A percentile compares a stretch with the other conserved stretches of the same genome.
Evolutionary conservation across 108 stramenopile species (phyloP).

Genomic region (Conticribra guillardii): DNA sequence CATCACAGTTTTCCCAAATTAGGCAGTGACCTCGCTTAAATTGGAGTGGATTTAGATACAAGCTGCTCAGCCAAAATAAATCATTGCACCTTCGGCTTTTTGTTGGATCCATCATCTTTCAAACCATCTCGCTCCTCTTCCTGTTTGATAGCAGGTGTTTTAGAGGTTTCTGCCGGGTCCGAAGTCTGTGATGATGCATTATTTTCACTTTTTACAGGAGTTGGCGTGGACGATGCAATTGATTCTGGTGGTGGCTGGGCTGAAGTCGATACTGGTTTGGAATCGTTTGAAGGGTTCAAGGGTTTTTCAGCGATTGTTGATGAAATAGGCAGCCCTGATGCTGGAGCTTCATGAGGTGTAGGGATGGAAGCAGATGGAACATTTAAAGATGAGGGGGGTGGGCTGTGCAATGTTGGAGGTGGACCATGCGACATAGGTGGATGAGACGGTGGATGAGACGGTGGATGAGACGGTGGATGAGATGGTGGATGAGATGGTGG

Average conservation of each 20-base stretch:
- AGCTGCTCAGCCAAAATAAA: neutral
- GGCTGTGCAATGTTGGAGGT: too few relatives aligned
- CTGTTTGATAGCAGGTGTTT: neutral
- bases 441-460: neutral
- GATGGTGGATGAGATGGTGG: neutral
- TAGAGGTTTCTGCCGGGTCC: neutral
- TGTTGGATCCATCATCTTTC: neutral
- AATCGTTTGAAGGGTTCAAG: neutral
- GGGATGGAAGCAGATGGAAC: too few relatives aligned
- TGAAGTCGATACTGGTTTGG: neutral
- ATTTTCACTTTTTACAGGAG: too few relatives aligned
- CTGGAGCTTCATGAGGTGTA: neutral
- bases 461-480: neutral
- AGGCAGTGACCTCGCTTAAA: too few relatives aligned
- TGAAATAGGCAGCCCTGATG: too few relatives aligned
- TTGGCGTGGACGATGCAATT: too few relatives aligned
- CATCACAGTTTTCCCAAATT: too few relatives aligned
- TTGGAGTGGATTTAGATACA: too few relatives aligned
- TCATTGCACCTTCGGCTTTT: neutral
- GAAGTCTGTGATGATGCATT: neutral
- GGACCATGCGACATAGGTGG: too few relatives aligned
- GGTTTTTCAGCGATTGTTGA: neutral
- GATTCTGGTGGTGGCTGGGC: neutral
- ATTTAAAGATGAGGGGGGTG: too few relatives aligned
- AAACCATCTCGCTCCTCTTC: neutral